Conservation (phyloP, 768 basidiomycete genomes). For the Neoboletus subvelutipes region DNA sequence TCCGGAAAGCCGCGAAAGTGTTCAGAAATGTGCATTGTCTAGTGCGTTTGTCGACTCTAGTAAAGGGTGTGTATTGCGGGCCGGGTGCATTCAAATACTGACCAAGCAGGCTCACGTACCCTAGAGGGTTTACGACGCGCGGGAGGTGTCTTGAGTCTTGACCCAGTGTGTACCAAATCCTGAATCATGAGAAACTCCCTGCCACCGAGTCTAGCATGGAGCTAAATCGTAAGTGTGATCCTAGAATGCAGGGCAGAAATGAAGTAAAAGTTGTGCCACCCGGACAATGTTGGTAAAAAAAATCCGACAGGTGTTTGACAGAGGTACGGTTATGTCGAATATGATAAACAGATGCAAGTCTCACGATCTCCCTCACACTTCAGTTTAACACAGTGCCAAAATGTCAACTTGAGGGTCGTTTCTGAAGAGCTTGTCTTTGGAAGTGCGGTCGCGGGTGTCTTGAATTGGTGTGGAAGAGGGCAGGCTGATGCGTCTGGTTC, state of each 20-base stretch:
- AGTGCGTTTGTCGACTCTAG: not conserved
- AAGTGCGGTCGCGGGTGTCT: not conserved
- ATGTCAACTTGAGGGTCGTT: not conserved
- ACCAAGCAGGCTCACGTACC: conserved; percentile 8
- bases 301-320: conserved; percentile 22
- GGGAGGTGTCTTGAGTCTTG: not conserved
- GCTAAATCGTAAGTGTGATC: conserved; percentile 2
- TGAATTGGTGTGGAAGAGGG: not conserved
- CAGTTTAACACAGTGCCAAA: not conserved
- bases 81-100: not conserved
- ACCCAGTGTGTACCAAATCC: not conserved
- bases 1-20: conserved; percentile 2
- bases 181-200: not conserved
- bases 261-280: conserved; percentile 11
- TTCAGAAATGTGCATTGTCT: conserved; percentile 7
- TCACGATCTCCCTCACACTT: conserved; percentile 15
- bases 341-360: conserved; percentile 14
- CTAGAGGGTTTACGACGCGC: not conserved
- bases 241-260: not conserved
- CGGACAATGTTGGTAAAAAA: not conserved
- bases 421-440: not conserved
- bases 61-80: not conserved
- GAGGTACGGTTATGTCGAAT: conserved; percentile 11
- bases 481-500: not conserved
- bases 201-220: not conserved